Conservation (phyloP, 768 basidiomycete genomes). For the Russula olivacea region DNA sequence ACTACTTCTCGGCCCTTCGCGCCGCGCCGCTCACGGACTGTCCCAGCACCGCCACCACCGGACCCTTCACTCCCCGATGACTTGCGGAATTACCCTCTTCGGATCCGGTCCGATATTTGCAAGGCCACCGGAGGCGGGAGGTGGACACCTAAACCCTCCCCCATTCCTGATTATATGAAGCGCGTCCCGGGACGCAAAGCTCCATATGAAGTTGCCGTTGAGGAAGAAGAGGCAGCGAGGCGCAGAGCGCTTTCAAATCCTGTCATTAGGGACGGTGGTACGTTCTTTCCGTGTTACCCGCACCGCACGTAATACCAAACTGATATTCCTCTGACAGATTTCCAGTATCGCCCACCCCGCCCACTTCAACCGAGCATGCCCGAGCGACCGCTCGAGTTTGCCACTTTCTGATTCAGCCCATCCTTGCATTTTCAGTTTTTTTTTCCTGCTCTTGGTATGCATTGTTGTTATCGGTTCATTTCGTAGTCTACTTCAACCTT, state of each 20-base stretch:
- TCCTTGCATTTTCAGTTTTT: background rate
- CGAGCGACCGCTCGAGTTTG: slow-evolving; percentile 46
- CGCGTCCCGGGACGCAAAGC: slow-evolving; percentile 65
- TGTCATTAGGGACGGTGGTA: slow-evolving; percentile 52
- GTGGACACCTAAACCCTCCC: slow-evolving; percentile 61
- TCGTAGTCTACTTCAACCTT: slow-evolving; percentile 5
- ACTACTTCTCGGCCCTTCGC: background rate
- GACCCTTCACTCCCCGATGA: slow-evolving; percentile 47
- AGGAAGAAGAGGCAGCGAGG: slow-evolving; percentile 54
- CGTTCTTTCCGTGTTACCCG: background rate
- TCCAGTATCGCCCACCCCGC: slow-evolving; percentile 58
- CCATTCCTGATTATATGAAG: slow-evolving; percentile 38
- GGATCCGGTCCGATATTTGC: slow-evolving; percentile 59
- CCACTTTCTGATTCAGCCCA: slow-evolving; percentile 49
- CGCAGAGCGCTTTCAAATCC: slow-evolving; percentile 50
- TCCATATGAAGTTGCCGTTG: slow-evolving; percentile 62
- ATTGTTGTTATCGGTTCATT: slow-evolving; percentile 15
- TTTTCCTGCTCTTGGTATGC: background rate
- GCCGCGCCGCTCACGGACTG: slow-evolving; percentile 32
- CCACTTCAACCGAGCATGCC: slow-evolving; percentile 42
- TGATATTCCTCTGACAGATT: slow-evolving; percentile 35
- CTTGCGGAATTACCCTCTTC: slow-evolving; percentile 68
- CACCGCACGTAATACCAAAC: background rate
- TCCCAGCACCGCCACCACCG: slow-evolving; percentile 31
- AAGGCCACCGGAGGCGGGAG: slow-evolving; percentile 76